phyloP scores from a whole-genome alignment of 2,329 filamentous ascomycete genomes.

The Celoporthe dispersa region DNA sequence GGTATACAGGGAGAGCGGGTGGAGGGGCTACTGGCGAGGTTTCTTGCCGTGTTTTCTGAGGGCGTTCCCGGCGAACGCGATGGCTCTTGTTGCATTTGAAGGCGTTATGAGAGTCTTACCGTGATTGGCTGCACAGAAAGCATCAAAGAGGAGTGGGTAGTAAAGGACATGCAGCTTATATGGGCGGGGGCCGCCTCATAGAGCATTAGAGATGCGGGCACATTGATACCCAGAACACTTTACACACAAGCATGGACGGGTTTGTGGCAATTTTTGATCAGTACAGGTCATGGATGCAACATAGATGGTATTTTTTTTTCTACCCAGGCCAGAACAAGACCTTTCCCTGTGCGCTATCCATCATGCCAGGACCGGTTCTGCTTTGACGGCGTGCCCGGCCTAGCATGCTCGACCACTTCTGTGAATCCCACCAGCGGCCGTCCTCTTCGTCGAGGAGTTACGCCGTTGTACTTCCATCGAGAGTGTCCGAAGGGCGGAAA shows the following conservation, averaged over 20 bases:
- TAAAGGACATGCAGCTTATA: neutral
- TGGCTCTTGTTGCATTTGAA: conserved; percentile 92
- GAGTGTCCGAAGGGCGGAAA: neutral
- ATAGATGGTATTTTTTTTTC: conserved; percentile 22
- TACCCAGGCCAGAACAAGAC: conserved; percentile 15
- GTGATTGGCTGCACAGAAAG: conserved; percentile 31
- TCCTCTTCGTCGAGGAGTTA: conserved; percentile 15
- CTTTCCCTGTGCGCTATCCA: neutral
- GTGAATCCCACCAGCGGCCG: conserved; percentile 23
- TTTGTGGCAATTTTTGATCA: neutral
- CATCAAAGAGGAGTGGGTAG: neutral
- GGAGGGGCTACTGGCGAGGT: conserved; percentile 85
- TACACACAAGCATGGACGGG: conserved; percentile 12
- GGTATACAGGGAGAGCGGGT: conserved; percentile 77
- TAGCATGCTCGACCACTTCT: conserved; percentile 10
- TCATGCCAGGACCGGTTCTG: conserved; percentile 6
- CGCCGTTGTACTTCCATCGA: conserved; percentile 8
- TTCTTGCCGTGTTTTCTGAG: conserved; percentile 92
- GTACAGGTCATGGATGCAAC: conserved; percentile 12
- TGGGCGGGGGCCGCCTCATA: neutral
- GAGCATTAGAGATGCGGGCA: neutral
- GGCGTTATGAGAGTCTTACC: conserved; percentile 77
- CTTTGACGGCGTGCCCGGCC: conserved; percentile 1
- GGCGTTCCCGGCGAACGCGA: conserved; percentile 94
- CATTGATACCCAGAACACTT: conserved; percentile 23